Conservation (phyloP, 2,329 filamentous ascomycete genomes). For the Penicillium sp. region DNA sequence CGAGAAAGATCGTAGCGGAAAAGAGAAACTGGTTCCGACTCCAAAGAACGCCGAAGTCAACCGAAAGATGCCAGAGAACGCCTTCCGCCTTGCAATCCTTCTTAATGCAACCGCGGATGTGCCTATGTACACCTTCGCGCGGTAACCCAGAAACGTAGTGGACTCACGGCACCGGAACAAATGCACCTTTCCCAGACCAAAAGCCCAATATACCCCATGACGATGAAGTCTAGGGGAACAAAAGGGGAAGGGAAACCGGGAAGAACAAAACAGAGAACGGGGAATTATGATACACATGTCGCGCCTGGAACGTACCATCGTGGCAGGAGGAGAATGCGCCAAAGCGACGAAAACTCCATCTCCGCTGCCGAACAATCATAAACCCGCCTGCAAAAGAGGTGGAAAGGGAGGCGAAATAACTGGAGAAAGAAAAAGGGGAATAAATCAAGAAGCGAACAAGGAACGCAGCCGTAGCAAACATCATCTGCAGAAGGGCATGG, state of each 20-base stretch:
- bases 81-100: slow-evolving; percentile 15
- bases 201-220: background rate
- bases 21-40: slow-evolving; percentile 5
- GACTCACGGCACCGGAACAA: slow-evolving; percentile 1
- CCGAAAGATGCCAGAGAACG: slow-evolving; percentile 16
- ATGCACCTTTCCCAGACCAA: background rate
- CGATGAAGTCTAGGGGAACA: background rate
- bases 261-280: slow-evolving; percentile 9
- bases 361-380: background rate
- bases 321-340: slow-evolving; percentile 12
- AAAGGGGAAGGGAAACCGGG: background rate
- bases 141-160: slow-evolving; percentile 6
- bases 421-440: background rate
- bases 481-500: background rate
- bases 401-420: background rate
- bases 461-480: background rate
- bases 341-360: slow-evolving; percentile 4
- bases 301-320: slow-evolving; percentile 19
- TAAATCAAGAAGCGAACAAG: background rate
- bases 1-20: background rate
- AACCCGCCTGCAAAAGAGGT: background rate
- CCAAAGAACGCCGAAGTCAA: slow-evolving; percentile 15
- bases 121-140: slow-evolving; percentile 16
- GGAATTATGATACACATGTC: slow-evolving; percentile 29
- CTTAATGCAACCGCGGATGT: slow-evolving; percentile 9